Percentiles rank a stretch among this genome's conserved stretches.
phyloP scores from a whole-genome alignment of 2,329 filamentous ascomycete genomes.

The Magnaporthales sp. region DNA sequence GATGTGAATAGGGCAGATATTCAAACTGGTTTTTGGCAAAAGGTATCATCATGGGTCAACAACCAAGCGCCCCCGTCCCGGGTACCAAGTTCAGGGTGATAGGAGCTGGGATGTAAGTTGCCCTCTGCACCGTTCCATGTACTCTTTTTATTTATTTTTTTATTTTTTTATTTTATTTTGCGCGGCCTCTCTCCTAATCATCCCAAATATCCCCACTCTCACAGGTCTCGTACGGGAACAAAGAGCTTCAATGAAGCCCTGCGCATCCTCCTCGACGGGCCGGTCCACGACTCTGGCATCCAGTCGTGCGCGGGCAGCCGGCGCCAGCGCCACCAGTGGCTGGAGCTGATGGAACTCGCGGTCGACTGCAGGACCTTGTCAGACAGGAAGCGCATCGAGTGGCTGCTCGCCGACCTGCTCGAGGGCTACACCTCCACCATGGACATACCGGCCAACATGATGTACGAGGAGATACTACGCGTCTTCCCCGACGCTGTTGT shows the following conservation, averaged over 20 bases:
- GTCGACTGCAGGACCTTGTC: conserved; percentile 19
- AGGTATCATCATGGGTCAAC: neutral
- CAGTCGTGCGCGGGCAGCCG: conserved; percentile 14
- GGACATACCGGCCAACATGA: conserved; percentile 29
- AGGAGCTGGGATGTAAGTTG: conserved; percentile 24
- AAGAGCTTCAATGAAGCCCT: conserved; percentile 28
- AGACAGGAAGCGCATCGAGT: conserved; percentile 24
- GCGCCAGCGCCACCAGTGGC: conserved; percentile 10
- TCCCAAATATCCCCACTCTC: neutral
- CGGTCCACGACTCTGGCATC: conserved; percentile 25
- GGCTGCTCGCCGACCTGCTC: conserved; percentile 23
- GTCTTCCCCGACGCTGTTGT: conserved; percentile 40
- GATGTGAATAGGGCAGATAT: neutral
- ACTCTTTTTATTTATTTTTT: neutral
- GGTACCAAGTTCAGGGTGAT: conserved; percentile 25
- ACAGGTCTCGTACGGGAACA: conserved; percentile 26
- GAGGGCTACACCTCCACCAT: conserved; percentile 27
- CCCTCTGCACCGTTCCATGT: neutral
- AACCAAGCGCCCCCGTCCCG: conserved; percentile 7
- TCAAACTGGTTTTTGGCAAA: neutral
- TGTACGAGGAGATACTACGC: conserved; percentile 1
- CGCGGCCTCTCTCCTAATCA: neutral
- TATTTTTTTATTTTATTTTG: neutral
- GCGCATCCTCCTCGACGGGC: conserved; percentile 23
- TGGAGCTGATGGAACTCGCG: conserved; percentile 23